Evolutionary conservation across 2,329 filamentous ascomycete genomes (phyloP).

Genomic region (Spiromastix sp.): DNA sequence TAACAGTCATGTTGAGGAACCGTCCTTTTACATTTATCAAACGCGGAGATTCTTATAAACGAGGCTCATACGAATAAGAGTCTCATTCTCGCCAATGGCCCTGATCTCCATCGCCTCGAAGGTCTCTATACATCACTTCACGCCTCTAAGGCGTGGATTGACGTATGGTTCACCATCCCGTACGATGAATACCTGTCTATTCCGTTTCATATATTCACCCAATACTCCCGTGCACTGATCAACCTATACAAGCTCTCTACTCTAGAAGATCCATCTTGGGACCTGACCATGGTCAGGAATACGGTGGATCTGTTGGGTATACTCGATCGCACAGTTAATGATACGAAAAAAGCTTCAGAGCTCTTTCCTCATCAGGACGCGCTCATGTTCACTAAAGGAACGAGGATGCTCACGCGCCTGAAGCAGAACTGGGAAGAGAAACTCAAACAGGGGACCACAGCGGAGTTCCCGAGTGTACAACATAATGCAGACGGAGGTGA

Average conservation of each 20-base stretch:
- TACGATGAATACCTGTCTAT: slow-evolving; percentile 10
- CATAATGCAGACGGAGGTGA: not conserved
- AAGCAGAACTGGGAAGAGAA: not conserved
- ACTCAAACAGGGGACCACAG: not conserved
- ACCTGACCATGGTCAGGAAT: slow-evolving; percentile 15
- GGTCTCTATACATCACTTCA: slow-evolving; percentile 14
- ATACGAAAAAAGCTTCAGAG: slow-evolving; percentile 1
- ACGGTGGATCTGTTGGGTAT: slow-evolving; percentile 17
- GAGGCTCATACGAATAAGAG: not conserved
- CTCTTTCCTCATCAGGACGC: not conserved
- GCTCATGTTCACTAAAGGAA: not conserved
- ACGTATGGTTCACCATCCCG: slow-evolving; percentile 11
- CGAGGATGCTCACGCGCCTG: not conserved
- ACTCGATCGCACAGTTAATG: slow-evolving; percentile 12
- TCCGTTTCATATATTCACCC: slow-evolving; percentile 16
- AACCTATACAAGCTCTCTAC: slow-evolving; percentile 15
- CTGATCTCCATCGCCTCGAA: slow-evolving; percentile 15
- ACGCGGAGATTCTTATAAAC: not conserved
- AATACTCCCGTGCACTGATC: slow-evolving; percentile 15
- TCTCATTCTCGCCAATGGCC: not conserved
- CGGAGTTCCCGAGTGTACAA: not conserved
- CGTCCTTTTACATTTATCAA: not conserved
- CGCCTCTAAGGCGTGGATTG: slow-evolving; percentile 16
- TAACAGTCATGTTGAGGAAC: slow-evolving; percentile 1
- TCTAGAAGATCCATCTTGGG: slow-evolving; percentile 20